Percentiles rank a stretch among this genome's conserved stretches.
Conservation (phyloP, 2,329 filamentous ascomycete genomes). For the Ciborinia camelliae region DNA sequence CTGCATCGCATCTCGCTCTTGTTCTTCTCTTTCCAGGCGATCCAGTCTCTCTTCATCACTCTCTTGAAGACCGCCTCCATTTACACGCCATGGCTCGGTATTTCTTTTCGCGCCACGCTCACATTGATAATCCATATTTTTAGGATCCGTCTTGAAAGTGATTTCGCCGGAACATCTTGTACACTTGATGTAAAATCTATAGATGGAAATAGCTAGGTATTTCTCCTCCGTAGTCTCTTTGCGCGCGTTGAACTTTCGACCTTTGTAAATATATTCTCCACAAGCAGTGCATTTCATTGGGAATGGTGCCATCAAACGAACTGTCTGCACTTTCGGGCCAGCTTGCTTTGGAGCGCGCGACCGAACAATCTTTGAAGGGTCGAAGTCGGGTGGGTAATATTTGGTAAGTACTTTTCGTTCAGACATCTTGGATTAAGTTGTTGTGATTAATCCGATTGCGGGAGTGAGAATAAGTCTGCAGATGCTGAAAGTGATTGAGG, state of each 20-base stretch:
- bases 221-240: constrained; percentile 91
- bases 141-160: constrained; percentile 90
- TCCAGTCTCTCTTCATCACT: constrained; percentile 86
- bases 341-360: constrained; percentile 65
- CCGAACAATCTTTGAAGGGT: constrained; percentile 75
- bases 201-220: constrained; percentile 85
- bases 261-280: constrained; percentile 86
- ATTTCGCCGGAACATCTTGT: constrained; percentile 84
- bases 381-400: constrained; percentile 75
- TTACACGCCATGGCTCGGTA: constrained; percentile 80
- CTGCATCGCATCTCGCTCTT: constrained; percentile 88
- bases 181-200: constrained; percentile 87
- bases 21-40: constrained; percentile 73
- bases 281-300: constrained; percentile 68
- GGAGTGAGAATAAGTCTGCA: not conserved
- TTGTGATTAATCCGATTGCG: not conserved
- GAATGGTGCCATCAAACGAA: constrained; percentile 88
- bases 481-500: not conserved
- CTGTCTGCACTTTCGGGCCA: constrained; percentile 78
- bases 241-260: constrained; percentile 90
- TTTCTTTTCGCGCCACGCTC: constrained; percentile 83
- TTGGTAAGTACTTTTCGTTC: constrained; percentile 76
- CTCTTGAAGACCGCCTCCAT: constrained; percentile 60
- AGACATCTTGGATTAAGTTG: constrained; percentile 57
- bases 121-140: constrained; percentile 85